Evolutionary conservation across 2,329 filamentous ascomycete genomes (phyloP).

Genomic region (Diaporthe australafricana): DNA sequence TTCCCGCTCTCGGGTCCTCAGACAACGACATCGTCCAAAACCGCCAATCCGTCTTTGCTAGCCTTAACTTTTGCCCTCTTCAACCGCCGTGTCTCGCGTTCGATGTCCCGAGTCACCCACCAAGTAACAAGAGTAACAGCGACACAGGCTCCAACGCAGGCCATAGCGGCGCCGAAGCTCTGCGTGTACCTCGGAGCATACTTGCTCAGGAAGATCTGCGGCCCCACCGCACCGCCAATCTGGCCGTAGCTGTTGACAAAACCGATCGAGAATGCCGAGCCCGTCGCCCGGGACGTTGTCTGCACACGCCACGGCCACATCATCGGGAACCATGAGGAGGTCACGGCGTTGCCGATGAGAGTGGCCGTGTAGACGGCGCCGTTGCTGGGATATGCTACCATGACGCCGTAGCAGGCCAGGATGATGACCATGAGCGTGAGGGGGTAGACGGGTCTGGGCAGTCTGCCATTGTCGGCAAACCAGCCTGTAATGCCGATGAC

Average conservation of each 20-base stretch:
- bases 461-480: constrained; percentile 54
- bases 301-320: constrained; percentile 66
- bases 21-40: not conserved
- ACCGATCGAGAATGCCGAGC: constrained; percentile 61
- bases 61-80: constrained; percentile 43
- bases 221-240: constrained; percentile 59
- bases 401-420: constrained; percentile 56
- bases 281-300: constrained; percentile 58
- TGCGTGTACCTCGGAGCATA: constrained; percentile 59
- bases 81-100: constrained; percentile 56
- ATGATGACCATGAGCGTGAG: constrained; percentile 57
- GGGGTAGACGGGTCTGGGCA: constrained; percentile 57
- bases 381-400: constrained; percentile 57
- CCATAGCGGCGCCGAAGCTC: constrained; percentile 58
- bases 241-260: constrained; percentile 64
- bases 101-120: constrained; percentile 57
- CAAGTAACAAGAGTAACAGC: constrained; percentile 55
- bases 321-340: constrained; percentile 57
- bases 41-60: not conserved
- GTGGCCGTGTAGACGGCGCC: constrained; percentile 61
- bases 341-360: constrained; percentile 55
- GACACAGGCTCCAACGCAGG: constrained; percentile 55
- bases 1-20: not conserved
- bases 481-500: constrained; percentile 56
- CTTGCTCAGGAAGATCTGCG: constrained; percentile 57